Base-by-base conservation (phyloP, 192 early-diverging fungal genomes). In the Hyaloraphidium curvatum region DNA sequence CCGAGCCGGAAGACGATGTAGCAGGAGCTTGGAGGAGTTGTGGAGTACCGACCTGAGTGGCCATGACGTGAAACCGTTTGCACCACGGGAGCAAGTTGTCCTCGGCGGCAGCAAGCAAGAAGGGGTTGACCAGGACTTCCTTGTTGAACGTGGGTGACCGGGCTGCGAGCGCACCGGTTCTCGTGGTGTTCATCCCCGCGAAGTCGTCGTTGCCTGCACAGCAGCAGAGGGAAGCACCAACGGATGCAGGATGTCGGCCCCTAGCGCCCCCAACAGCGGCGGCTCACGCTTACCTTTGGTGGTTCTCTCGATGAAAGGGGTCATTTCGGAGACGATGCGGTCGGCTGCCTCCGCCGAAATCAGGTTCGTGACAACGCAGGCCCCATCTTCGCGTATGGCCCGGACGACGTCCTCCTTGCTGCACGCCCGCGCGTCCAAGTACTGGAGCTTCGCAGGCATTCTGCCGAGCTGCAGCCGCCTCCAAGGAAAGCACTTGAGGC, bases 41-140 rank as follows among this genome's bases (percentile, higher is more conserved):
- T 37, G n/a, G n/a, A n/a, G n/a, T n/a, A n/a, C n/a, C n/a, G n/a
- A 37, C 33, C 43, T 48, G 43, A 21, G 43, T 48, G 7, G 43
- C 43, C 43, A 48, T 48, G 17, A 48, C 43, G 23, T 48, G 43
- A 25, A 48, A 48, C 7, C 43, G 11, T 25, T 48, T 25, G 25
- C 43, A 48, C 43, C 43, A 48, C 23, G 14, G 14, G 7, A 25
- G 25, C 17, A 48, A 25, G 19, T 14, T 48, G 19, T 48, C 17
- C 43, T 48, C 43, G 17, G 43, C 43, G 19, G 25, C 17, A 25
- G 17, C 43, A 7, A 48, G 23, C 17, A 48, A 48, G 4, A 48
- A 11, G 7, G 43, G 43, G 25, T 48, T 48, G 43, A 48, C 17
- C 43, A 48, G 23, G 4, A 48, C 43, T 25, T 25, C 25, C 19